phyloP scores from a whole-genome alignment of 2,329 filamentous ascomycete species.

The Thelonectria discophora region DNA sequence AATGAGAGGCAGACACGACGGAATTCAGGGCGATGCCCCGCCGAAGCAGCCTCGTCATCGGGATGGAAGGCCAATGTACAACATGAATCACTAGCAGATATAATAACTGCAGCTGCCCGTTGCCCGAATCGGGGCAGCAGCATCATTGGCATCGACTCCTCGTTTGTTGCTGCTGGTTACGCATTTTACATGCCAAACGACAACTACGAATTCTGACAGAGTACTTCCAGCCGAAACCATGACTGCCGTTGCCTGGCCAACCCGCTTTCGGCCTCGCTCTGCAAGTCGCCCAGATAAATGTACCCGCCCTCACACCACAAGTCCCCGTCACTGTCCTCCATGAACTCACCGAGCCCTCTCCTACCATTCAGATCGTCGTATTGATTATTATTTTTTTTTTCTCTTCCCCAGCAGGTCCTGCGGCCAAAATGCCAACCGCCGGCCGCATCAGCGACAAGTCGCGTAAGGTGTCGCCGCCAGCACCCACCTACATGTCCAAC shows the following conservation, averaged over 20 bases:
- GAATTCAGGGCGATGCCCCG: slow-evolving; percentile 23
- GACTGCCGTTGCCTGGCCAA: slow-evolving; percentile 42
- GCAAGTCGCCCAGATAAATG: slow-evolving; percentile 30
- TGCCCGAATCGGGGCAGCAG: no score
- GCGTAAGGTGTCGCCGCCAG: slow-evolving; percentile 68
- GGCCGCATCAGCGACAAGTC: slow-evolving; percentile 49
- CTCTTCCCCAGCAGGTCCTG: slow-evolving; percentile 25
- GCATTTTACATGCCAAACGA: not conserved
- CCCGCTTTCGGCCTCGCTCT: slow-evolving; percentile 29
- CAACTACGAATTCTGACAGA: no score
- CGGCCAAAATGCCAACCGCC: slow-evolving; percentile 44
- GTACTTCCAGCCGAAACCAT: slow-evolving; percentile 13
- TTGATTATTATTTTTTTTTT: slow-evolving; percentile 23
- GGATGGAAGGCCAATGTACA: slow-evolving; percentile 14
- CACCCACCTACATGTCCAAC: slow-evolving; percentile 71
- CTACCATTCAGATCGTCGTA: slow-evolving; percentile 34
- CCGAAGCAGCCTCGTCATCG: slow-evolving; percentile 24
- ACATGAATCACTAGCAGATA: slow-evolving; percentile 8
- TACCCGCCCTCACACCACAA: slow-evolving; percentile 25
- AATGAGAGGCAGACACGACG: slow-evolving; percentile 43
- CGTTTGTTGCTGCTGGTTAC: slow-evolving; percentile 37
- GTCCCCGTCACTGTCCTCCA: slow-evolving; percentile 8
- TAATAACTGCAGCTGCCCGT: no score
- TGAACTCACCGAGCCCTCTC: slow-evolving; percentile 23
- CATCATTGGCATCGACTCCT: not conserved